Evolutionary conservation across 352 stramenopile species (phyloP), one percentile per base, ranked within the genome.

Genomic region (Pythium periplocum): DNA sequence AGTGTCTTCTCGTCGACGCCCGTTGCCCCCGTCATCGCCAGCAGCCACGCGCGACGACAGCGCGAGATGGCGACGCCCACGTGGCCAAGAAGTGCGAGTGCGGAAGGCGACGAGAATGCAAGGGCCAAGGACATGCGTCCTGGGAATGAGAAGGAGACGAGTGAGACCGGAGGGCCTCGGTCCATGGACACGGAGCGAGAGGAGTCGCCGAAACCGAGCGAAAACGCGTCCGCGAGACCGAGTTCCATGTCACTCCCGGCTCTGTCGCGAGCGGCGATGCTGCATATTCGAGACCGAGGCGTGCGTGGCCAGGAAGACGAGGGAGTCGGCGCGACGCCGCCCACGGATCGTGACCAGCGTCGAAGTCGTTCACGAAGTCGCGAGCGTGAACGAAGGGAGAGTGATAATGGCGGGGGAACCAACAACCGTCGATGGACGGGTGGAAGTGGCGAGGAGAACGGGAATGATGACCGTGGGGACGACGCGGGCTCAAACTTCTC

Each of bases 261-360:
- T 41, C 61, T 86, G 11, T 83, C 75, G 0, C 63, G 73, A 8
- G 66, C 68, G 4, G 68, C 71, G 8, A 61, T 78, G 53, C 62
- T 83, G 34, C 58, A 74, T 44, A 50, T 74, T 45, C 60, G 51
- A 37, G 37, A 55, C 12, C 34, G 54, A 34, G 44, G 37, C 12
- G 43, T 41, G 26, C 17, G 17, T 26, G 17, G 17, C 17, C 17
- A 26, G 17, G 17, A 26, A 26, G 17, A 26, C 17, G 17, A 26
- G 17, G 17, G 17, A 26, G 17, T 26, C 17, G 17, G 17, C 17
- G 17, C 17, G 17, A 26, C 17, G 17, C 17, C 17, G 17, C 17
- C 17, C 17, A 26, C 17, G 17, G 17, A 26, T 26, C 17, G 17
- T 0, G 17, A 26, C 17, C 17, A 26, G 17, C 17, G 17, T 44